Base-by-base conservation (phyloP, 257 asterid genomes). In the Solanum pennellii region DNA sequence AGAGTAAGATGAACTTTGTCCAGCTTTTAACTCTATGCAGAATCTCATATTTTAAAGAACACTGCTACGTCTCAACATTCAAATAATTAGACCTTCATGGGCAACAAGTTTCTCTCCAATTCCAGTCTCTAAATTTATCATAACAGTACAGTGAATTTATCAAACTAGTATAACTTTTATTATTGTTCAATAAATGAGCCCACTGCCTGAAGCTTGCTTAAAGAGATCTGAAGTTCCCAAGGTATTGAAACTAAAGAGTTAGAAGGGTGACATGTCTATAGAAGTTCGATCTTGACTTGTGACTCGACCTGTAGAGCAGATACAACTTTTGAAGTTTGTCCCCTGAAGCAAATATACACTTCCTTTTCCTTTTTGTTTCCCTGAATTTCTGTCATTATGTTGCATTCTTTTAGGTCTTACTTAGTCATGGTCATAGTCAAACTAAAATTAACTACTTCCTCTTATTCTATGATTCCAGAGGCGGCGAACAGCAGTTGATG, bases 401-500 rank as follows among this genome's bases (percentile, higher is more conserved):
- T 80, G 31, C 45, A 16, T 82, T 82, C 85, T 82, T 79, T 80
- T 31, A 49, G 69, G 31, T 18, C 45, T 49, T 49, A 3, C 56
- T n/a, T 16, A 52, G 42, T 59, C 79, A 76, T 23, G 18, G 69
- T 60, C 84, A n/a, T 65, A 33, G 27, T 71, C 33, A 37, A 14
- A 31, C 60, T 39, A 31, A 49, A 35, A 33, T 73, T 65, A 33
- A 75, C 25, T 84, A 60, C 21, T 45, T 65, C 49, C n/a, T 27
- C 41, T n/a, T 39, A 21, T 86, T 37, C 59, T 65, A 91, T 47
- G 44, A 65, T 85, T 77, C 84, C 93, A 97, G 99, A 95, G 99
- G 92, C 94, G 99, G 66, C 92, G 98, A 91, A 97, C 98, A 87
- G 99, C 99, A 86, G 66, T 92, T 41, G 99, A 97, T 88, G 99